phyloP scores from a whole-genome alignment of 2,329 filamentous ascomycete species.

The Aspergillus pseudonomiae region DNA sequence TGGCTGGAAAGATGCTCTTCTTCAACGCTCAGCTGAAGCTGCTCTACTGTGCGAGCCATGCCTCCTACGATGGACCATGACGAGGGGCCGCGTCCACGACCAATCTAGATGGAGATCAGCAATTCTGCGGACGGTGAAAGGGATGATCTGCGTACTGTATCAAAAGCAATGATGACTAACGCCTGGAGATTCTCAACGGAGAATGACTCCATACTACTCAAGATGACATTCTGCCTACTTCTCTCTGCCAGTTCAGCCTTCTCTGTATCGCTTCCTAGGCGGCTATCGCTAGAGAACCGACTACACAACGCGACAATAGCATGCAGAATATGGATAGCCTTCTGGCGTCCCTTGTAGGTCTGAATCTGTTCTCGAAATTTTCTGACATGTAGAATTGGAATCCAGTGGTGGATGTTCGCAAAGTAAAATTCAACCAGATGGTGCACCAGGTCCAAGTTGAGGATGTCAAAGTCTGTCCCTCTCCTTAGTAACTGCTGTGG shows the following conservation, averaged over 20 bases:
- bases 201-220: conserved; percentile 37
- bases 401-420: conserved; percentile 36
- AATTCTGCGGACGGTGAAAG: neutral
- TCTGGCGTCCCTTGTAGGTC: conserved; percentile 16
- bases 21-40: conserved; percentile 35
- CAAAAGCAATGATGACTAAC: conserved; percentile 39
- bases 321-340: conserved; percentile 29
- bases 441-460: conserved; percentile 24
- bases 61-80: conserved; percentile 40
- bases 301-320: conserved; percentile 26
- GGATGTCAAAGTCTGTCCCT: neutral
- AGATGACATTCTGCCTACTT: conserved; percentile 29
- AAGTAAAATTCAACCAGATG: conserved; percentile 36
- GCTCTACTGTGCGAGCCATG: conserved; percentile 40
- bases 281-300: conserved; percentile 26
- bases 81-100: conserved; percentile 35
- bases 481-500: neutral
- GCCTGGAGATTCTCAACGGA: conserved; percentile 41
- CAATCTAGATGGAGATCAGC: conserved; percentile 26
- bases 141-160: conserved; percentile 25
- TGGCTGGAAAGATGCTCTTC: conserved; percentile 25
- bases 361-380: conserved; percentile 32
- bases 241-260: conserved; percentile 16
- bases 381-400: conserved; percentile 35
- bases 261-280: conserved; percentile 10